Conservation (phyloP, 2,329 filamentous ascomycete species). For the Lachnum nothofagi region DNA sequence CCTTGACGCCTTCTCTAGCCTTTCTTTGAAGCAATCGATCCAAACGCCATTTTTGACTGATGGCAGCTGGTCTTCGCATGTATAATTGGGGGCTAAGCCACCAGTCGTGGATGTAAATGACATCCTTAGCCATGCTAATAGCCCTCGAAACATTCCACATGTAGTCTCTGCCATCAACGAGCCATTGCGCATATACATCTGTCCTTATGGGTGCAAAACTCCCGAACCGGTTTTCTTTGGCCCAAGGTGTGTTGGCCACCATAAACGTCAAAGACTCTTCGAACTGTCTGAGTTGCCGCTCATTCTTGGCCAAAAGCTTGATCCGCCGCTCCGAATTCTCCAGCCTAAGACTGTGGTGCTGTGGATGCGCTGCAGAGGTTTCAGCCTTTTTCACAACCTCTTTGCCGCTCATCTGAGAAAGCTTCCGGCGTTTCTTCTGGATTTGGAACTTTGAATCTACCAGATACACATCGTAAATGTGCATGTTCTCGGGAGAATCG, state of each 20-base stretch:
- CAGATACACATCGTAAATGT: slow-evolving; percentile 97
- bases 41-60: slow-evolving; percentile 96
- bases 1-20: slow-evolving; percentile 89
- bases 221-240: slow-evolving; percentile 76
- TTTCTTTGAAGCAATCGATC: slow-evolving; percentile 91
- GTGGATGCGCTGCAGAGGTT: slow-evolving; percentile 37
- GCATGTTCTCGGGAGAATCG: slow-evolving; percentile 98
- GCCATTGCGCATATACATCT: slow-evolving; percentile 87
- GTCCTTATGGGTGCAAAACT: slow-evolving; percentile 88
- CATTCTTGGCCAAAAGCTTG: slow-evolving; percentile 84
- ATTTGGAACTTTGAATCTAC: slow-evolving; percentile 84
- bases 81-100: slow-evolving; percentile 97
- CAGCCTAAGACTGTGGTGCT: slow-evolving; percentile 84
- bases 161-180: slow-evolving; percentile 94
- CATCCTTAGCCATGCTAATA: slow-evolving; percentile 93
- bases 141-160: slow-evolving; percentile 99
- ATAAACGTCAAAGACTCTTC: slow-evolving; percentile 88
- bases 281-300: slow-evolving; percentile 84
- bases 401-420: slow-evolving; percentile 51
- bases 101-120: slow-evolving; percentile 99
- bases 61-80: slow-evolving; percentile 85
- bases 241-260: slow-evolving; percentile 77
- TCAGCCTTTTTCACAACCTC: slow-evolving; percentile 47
- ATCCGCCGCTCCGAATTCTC: slow-evolving; percentile 88
- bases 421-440: slow-evolving; percentile 62